Base-by-base conservation (phyloP, 352 stramenopile species). In the Phytophthora melonis region DNA sequence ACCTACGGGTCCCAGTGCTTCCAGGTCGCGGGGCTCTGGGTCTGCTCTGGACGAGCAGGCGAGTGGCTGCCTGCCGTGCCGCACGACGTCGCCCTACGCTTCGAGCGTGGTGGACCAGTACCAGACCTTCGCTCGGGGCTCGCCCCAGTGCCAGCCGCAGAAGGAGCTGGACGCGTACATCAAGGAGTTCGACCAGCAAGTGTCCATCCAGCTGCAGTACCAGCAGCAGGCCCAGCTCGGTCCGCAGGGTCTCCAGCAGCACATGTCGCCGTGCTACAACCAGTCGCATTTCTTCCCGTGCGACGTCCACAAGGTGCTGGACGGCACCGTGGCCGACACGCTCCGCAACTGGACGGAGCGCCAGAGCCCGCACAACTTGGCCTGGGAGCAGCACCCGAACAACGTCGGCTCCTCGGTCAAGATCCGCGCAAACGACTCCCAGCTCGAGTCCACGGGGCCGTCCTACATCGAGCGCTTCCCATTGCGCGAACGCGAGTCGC, bases 151-250 rank as follows among this genome's bases (percentile, higher is more conserved):
- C 54, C 64, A 81, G 14, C 74, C 82, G 3, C 82, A 94, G 68
- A 89, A 93, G 58, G 84, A 89, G 32, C 62, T 95, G 16, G 87
- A 95, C 49, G 84, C 84, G 43, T 95, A 94, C 66, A 80, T 95
- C 66, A 95, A 94, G 64, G 75, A 81, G n/a, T 93, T 95, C 63
- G 87, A 94, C 68, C 87, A 94, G 53, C 86, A 94, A 75, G 86
- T 93, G 53, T 82, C 87, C 13, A 89, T 93, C 63, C 86, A 92
- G 66, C 66, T 94, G 30, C 86, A 88, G 68, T 93, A 91, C 56
- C 87, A 95, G 70, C 87, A 95, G 68, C 77, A 88, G 58, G 82
- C 86, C 4, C 76, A 74, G 18, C 82, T 85, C 23, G 84, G 83
- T 1, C 75, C 80, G 0, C 86, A 92, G 43, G 89, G 89, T 0